These are phyloP conservation scores for Podaxis rugospora DNA, from an alignment of 768 basidiomycete genomes.

Conservation along the genomic window DNA sequence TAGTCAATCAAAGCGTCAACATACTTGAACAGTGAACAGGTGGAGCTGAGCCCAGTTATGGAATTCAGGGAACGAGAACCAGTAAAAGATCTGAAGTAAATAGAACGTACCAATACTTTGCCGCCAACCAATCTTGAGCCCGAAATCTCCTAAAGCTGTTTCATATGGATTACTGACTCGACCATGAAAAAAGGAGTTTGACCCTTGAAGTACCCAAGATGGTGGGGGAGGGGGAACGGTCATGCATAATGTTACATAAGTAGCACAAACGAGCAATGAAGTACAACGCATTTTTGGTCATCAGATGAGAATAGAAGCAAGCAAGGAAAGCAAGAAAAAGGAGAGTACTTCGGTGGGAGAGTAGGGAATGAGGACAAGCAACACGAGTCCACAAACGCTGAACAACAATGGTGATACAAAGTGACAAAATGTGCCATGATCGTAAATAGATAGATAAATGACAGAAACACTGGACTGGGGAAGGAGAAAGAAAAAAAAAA, in stretches of 20 bases:
- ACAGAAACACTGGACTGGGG: not conserved
- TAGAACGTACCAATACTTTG: too few species aligned
- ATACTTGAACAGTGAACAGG: too few species aligned
- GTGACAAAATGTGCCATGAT: not conserved
- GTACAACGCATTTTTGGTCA: not conserved
- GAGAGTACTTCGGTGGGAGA: not conserved
- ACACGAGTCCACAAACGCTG: not conserved
- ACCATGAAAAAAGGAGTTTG: too few species aligned
- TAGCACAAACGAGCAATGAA: not conserved
- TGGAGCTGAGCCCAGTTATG: too few species aligned
- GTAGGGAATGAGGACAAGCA: not conserved
- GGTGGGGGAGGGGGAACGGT: not conserved
- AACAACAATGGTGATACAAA: not conserved
- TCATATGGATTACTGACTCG: too few species aligned
- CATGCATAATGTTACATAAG: not conserved
- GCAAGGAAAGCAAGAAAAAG: not conserved
- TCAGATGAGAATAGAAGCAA: not conserved
- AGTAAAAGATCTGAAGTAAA: too few species aligned
- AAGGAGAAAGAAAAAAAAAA: not conserved
- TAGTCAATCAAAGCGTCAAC: too few species aligned
- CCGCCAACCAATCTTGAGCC: too few species aligned
- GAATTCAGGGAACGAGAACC: too few species aligned
- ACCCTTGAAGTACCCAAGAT: not conserved
- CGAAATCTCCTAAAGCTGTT: too few species aligned
- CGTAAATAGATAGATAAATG: not conserved